Evolutionary conservation across 805 yeast genomes (phyloP).

Genomic region (Komagataella ulmi): DNA sequence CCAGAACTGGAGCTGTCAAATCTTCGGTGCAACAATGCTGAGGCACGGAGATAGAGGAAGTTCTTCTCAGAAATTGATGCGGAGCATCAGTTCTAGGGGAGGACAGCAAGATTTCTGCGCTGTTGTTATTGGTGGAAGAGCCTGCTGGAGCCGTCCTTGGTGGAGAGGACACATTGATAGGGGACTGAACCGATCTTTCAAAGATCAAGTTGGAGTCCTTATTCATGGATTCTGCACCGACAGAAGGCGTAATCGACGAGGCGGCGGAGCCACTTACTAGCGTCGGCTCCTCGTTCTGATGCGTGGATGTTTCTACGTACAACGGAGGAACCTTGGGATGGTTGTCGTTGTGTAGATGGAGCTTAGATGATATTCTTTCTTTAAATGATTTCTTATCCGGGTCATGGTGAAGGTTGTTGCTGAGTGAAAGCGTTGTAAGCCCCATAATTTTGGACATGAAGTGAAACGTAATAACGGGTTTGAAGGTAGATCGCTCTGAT

Average conservation of each 20-base stretch:
- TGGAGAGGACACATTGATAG: neutral
- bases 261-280: neutral
- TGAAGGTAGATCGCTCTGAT: neutral
- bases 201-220: neutral
- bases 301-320: neutral
- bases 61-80: neutral
- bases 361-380: neutral
- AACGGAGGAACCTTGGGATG: neutral
- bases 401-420: neutral
- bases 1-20: slow-evolving; percentile 70
- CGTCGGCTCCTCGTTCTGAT: neutral
- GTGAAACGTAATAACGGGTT: neutral
- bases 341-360: neutral
- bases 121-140: neutral
- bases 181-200: neutral
- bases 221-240: neutral
- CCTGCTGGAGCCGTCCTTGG: neutral
- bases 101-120: neutral
- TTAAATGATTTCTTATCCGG: neutral
- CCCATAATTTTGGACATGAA: neutral
- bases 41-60: neutral
- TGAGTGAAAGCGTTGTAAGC: neutral
- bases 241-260: neutral
- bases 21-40: slow-evolving; percentile 38
- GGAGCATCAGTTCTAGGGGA: neutral